phyloP scores from a whole-genome alignment of 805 yeast species.

The Pichia exigua region DNA sequence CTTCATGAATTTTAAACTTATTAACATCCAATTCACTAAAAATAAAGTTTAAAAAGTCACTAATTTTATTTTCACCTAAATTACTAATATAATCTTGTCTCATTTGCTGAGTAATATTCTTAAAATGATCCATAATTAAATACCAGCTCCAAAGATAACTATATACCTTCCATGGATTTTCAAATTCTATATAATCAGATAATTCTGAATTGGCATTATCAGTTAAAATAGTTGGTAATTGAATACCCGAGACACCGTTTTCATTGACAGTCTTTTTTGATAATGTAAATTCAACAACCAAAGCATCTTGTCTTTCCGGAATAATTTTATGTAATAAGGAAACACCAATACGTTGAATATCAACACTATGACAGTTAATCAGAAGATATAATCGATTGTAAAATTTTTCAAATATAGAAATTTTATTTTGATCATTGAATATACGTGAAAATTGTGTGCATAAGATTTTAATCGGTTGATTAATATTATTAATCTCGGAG shows the following conservation, averaged over 20 bases:
- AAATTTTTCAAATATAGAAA: slow-evolving; percentile 26
- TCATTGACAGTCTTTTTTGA: slow-evolving; percentile 31
- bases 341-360: slow-evolving; percentile 39
- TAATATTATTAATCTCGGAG: slow-evolving; percentile 6
- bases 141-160: slow-evolving; percentile 63
- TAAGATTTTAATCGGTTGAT: slow-evolving; percentile 29
- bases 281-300: slow-evolving; percentile 56
- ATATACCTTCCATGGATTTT: slow-evolving; percentile 30
- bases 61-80: slow-evolving; percentile 43
- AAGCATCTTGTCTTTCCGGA: slow-evolving; percentile 43
- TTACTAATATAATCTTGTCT: slow-evolving; percentile 54
- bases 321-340: slow-evolving; percentile 34
- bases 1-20: slow-evolving; percentile 14
- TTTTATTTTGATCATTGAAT: slow-evolving; percentile 21
- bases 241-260: slow-evolving; percentile 25
- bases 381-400: slow-evolving; percentile 31
- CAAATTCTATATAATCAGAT: slow-evolving; percentile 32
- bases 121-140: slow-evolving; percentile 52
- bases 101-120: slow-evolving; percentile 55
- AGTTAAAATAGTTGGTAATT: slow-evolving; percentile 37
- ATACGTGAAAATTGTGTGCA: slow-evolving; percentile 27
- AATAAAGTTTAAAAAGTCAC: slow-evolving; percentile 43
- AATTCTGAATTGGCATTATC: slow-evolving; percentile 25
- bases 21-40: slow-evolving; percentile 44
- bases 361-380: slow-evolving; percentile 21